Base-by-base conservation (phyloP, 1,284 basidiomycete species). In the Microbotryum intermedium region DNA sequence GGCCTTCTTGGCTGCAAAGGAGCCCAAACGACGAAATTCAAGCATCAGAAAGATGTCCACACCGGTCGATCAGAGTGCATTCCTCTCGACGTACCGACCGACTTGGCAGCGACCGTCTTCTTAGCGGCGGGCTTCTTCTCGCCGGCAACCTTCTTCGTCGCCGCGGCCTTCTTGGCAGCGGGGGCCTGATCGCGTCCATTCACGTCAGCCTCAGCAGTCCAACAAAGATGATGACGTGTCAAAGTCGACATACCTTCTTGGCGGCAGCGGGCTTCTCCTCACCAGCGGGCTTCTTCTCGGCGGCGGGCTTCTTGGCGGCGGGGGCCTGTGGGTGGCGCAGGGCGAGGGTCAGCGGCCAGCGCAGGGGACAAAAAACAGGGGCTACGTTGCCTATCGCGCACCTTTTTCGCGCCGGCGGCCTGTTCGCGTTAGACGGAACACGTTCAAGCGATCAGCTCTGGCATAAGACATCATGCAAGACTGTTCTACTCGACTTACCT, bases 331-430 rank as follows among this genome's bases (percentile, higher is more conserved):
- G 18, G 34, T 11, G 34, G 6, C 16, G 34, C 34, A 16, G 9
- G 34, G 34, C 10, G 13, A 39, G 34, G 34, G 0, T 39, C 34
- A 39, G 34, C 34, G 34, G 34, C 34, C 10, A 3, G 34, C 34
- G 34, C 34, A 39, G 34, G 34, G 34, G 34, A 16, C 34, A 16
- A 39, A 13, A 39, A 16, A 39, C 26, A 43, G 29, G n/a, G 18
- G 26, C 18, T 13, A 7, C 3, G 7, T 6, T 21, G 21, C 20
- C 16, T 18, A 20, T 4, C 13, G 30, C n/a, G 28, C 21, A 57
- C 50, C 49, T 59, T 59, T 55, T 60, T 60, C 13, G 28, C 29
- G 21, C 52, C 58, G 6, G 53, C 42, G 13, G 25, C 26, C 10
- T 28, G 45, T 44, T 55, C 57, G 28, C 10, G 42, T 23, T 49